Percentiles rank a stretch among this genome's conserved stretches.
phyloP scores from a whole-genome alignment of 2,329 filamentous ascomycete species.

The Cladosporium austrohemisphaericum region DNA sequence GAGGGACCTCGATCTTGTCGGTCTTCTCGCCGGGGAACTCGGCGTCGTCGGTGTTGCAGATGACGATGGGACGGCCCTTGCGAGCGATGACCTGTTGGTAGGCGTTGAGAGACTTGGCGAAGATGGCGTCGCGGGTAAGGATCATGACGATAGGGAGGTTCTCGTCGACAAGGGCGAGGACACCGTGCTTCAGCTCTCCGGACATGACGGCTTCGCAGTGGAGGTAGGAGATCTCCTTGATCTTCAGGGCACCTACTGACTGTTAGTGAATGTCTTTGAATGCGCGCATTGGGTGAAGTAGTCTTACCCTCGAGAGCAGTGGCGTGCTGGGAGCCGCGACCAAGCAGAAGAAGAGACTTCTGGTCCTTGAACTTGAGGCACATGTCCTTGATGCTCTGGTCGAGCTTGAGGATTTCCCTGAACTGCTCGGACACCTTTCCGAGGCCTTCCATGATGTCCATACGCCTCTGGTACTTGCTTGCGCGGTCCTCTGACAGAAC shows the following conservation, averaged over 20 bases:
- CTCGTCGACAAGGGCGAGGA: conserved; percentile 94
- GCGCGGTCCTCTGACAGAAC: conserved; percentile 94
- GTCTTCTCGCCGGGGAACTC: conserved; percentile 87
- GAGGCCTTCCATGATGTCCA: conserved; percentile 95
- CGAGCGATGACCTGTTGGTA: conserved; percentile 99
- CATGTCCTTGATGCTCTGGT: conserved; percentile 89
- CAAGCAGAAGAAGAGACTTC: conserved; percentile 89
- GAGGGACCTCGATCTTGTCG: conserved; percentile 95
- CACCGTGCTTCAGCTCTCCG: conserved; percentile 98
- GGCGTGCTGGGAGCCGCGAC: conserved; percentile 92
- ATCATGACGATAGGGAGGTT: conserved; percentile 99
- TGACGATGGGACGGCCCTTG: conserved; percentile 93
- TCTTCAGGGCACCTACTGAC: conserved; percentile 75
- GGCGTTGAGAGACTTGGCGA: conserved; percentile 98
- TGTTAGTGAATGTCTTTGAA: conserved; percentile 16
- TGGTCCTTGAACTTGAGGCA: conserved; percentile 95
- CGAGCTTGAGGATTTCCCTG: conserved; percentile 83
- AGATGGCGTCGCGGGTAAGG: conserved; percentile 89
- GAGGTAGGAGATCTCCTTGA: conserved; percentile 99
- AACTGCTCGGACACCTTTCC: conserved; percentile 85
- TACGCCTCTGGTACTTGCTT: conserved; percentile 84
- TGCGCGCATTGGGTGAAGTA: neutral
- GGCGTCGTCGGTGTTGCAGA: conserved; percentile 85
- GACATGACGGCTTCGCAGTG: conserved; percentile 99
- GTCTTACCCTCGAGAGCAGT: conserved; percentile 80